phyloP scores from a whole-genome alignment of 2,329 filamentous ascomycete species.

The Alternaria hordeiaustralica region DNA sequence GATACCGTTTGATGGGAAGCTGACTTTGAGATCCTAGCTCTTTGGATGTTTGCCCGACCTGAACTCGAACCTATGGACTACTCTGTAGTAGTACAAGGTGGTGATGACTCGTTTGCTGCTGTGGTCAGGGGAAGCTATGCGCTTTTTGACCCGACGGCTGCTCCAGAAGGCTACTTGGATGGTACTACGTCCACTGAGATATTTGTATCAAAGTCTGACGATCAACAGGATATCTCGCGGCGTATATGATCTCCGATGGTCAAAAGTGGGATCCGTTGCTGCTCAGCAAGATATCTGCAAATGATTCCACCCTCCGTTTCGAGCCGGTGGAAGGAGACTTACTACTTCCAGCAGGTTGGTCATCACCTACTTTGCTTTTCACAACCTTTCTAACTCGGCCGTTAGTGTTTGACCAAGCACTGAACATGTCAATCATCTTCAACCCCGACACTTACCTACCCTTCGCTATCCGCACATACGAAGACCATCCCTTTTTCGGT shows the following conservation, averaged over 20 bases:
- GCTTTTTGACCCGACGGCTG: neutral
- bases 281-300: neutral
- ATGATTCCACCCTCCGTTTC: neutral
- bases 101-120: neutral
- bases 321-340: neutral
- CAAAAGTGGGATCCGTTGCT: neutral
- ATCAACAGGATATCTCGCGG: neutral
- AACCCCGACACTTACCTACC: conserved; percentile 2
- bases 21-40: neutral
- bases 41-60: neutral
- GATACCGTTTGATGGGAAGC: neutral
- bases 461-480: neutral
- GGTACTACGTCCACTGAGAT: neutral
- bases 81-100: neutral
- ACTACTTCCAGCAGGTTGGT: neutral
- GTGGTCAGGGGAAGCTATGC: neutral
- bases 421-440: conserved; percentile 1
- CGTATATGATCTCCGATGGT: neutral
- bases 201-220: neutral
- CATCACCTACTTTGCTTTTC: neutral
- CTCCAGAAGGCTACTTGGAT: neutral
- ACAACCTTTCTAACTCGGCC: neutral
- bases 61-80: neutral
- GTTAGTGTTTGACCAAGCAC: neutral
- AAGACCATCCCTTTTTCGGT: conserved; percentile 1